phyloP scores from a whole-genome alignment of 345 rosid genomes.

The Eucalyptus rudis region DNA sequence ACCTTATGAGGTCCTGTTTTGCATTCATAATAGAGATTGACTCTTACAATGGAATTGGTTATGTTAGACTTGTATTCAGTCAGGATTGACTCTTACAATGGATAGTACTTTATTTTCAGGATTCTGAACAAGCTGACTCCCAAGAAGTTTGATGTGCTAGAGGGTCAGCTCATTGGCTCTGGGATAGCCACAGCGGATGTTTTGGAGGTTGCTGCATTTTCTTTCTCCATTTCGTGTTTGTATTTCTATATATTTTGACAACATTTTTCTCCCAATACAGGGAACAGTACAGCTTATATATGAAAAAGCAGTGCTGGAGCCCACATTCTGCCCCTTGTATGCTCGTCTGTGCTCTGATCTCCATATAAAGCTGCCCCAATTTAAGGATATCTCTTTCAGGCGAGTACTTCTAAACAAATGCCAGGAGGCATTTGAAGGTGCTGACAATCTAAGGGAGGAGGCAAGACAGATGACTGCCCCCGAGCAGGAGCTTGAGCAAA shows the following conservation, averaged over 20 bases:
- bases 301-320: neutral
- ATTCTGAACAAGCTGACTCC: neutral
- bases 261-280: neutral
- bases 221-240: neutral
- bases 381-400: neutral
- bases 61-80: neutral
- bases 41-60: neutral
- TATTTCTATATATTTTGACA: neutral
- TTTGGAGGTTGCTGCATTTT: neutral
- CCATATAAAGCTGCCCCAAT: neutral
- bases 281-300: neutral
- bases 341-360: neutral
- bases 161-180: neutral
- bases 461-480: slow-evolving; percentile 60
- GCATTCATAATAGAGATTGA: neutral
- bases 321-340: neutral
- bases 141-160: neutral
- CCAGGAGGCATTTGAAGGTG: neutral
- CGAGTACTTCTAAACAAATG: neutral
- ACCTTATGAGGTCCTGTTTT: neutral
- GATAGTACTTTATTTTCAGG: neutral
- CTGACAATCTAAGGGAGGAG: neutral
- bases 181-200: neutral
- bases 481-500: slow-evolving; percentile 63
- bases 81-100: neutral